Conservation (phyloP, 2,329 filamentous ascomycete species). For the Elsinoe perseae region DNA sequence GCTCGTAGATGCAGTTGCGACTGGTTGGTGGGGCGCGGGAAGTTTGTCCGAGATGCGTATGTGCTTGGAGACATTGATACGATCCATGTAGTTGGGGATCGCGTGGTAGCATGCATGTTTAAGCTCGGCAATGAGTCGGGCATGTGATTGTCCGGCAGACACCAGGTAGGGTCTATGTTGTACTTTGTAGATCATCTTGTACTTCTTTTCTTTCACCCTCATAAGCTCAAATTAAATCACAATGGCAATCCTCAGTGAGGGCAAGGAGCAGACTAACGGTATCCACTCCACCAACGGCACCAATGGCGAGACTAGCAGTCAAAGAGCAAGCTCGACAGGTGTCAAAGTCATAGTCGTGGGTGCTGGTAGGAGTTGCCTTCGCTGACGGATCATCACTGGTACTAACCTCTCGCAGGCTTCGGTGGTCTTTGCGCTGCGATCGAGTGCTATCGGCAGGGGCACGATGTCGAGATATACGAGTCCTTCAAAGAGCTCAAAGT, state of each 20-base stretch:
- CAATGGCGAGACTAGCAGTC: not conserved
- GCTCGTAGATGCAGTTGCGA: not conserved
- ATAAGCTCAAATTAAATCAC: not conserved
- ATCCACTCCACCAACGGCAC: constrained; percentile 1
- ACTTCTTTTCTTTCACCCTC: not conserved
- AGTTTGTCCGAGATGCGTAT: not conserved
- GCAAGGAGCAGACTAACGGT: constrained; percentile 11
- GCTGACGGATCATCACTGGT: too few relatives aligned
- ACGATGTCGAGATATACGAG: constrained; percentile 52
- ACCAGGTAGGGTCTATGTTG: not conserved
- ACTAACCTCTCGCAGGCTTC: constrained; percentile 42
- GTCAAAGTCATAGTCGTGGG: constrained; percentile 46
- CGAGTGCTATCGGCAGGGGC: constrained; percentile 55
- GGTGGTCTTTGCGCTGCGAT: constrained; percentile 54
- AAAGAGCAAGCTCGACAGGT: constrained; percentile 31
- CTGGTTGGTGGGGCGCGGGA: not conserved
- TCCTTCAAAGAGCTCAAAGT: constrained; percentile 48
- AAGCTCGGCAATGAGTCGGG: not conserved
- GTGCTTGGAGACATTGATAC: not conserved
- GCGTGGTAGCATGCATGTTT: not conserved
- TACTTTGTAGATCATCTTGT: not conserved
- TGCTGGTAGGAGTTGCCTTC: constrained; percentile 31
- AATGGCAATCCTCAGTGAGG: constrained; percentile 14
- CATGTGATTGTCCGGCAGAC: not conserved
- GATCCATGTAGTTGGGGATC: not conserved